These are phyloP conservation scores for Erythrophleum fordii DNA, from an alignment of 306 rosid species.

Conservation along the genomic window DNA sequence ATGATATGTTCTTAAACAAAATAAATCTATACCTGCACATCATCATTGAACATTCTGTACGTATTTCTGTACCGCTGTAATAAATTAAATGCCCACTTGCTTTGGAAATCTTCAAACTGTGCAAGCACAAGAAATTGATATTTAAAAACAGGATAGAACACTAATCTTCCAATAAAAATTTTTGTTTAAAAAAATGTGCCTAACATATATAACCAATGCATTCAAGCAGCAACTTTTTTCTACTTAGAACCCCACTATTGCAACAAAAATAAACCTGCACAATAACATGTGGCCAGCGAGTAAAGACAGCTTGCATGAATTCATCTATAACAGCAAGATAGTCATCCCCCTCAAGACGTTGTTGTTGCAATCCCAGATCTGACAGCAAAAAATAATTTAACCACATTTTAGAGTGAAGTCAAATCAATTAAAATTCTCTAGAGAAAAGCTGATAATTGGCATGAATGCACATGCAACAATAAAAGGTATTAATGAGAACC, in stretches of 20 bases:
- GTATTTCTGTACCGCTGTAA: constrained; percentile 90
- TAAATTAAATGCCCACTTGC: constrained; percentile 99
- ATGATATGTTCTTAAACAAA: not conserved
- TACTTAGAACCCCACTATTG: constrained; percentile 5
- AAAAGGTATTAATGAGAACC: not conserved
- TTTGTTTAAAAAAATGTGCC: not conserved
- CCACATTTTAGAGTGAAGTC: constrained; percentile 28
- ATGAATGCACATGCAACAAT: not conserved
- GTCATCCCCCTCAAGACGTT: constrained; percentile 93
- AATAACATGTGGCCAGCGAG: constrained; percentile 98
- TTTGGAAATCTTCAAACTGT: constrained; percentile 99
- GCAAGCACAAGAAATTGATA: constrained; percentile 30
- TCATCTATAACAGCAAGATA: constrained; percentile 89
- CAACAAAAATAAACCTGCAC: constrained; percentile 73
- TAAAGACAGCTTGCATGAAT: constrained; percentile 97
- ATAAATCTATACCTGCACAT: constrained; percentile 79
- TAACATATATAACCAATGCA: not conserved
- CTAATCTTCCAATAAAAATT: not conserved
- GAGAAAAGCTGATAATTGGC: not conserved
- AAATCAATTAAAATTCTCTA: constrained; percentile 30
- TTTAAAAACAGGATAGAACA: too few species aligned
- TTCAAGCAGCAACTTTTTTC: constrained; percentile 7
- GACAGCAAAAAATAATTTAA: constrained; percentile 25
- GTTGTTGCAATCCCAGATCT: constrained; percentile 94
- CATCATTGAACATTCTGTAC: constrained; percentile 98